Conservation (phyloP, 2,329 filamentous ascomycete species). For the Trichoderma lentiforme region DNA sequence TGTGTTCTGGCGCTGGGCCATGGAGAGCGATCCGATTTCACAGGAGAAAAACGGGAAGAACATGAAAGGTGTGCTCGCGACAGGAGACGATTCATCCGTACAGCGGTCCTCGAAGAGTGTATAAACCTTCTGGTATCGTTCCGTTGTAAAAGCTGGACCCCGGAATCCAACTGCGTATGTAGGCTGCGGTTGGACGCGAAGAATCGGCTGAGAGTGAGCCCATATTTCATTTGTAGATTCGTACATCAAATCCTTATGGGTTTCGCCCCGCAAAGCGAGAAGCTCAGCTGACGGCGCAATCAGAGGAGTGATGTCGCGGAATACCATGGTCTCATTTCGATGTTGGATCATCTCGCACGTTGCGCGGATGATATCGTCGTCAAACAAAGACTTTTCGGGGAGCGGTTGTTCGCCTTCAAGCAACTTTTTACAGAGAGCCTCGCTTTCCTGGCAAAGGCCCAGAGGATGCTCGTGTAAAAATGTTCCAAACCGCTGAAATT, state of each 20-base stretch:
- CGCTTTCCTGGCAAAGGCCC: background rate
- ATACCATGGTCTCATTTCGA: conserved; percentile 35
- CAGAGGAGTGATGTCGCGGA: conserved; percentile 36
- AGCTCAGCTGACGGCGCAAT: conserved; percentile 39
- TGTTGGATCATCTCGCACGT: conserved; percentile 32
- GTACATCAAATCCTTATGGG: conserved; percentile 31
- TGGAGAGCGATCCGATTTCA: conserved; percentile 40
- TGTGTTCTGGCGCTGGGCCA: conserved; percentile 40
- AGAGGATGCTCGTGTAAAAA: background rate
- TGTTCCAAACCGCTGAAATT: background rate
- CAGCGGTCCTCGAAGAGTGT: conserved; percentile 35
- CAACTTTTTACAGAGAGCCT: conserved; percentile 20
- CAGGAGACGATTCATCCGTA: conserved; percentile 36
- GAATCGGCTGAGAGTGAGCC: conserved; percentile 39
- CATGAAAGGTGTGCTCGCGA: conserved; percentile 45
- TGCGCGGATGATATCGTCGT: conserved; percentile 35
- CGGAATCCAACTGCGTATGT: conserved; percentile 44
- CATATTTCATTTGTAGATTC: conserved; percentile 44
- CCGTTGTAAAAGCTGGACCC: conserved; percentile 39
- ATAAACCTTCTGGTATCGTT: conserved; percentile 40
- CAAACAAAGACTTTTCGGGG: conserved; percentile 37
- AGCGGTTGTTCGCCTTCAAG: conserved; percentile 31
- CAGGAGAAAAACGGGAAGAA: conserved; percentile 49
- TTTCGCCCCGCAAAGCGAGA: conserved; percentile 30
- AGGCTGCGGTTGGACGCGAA: conserved; percentile 38